Evolutionary conservation across 2,329 filamentous ascomycete species (phyloP).

Genomic region (Colletotrichum chlorophyti): DNA sequence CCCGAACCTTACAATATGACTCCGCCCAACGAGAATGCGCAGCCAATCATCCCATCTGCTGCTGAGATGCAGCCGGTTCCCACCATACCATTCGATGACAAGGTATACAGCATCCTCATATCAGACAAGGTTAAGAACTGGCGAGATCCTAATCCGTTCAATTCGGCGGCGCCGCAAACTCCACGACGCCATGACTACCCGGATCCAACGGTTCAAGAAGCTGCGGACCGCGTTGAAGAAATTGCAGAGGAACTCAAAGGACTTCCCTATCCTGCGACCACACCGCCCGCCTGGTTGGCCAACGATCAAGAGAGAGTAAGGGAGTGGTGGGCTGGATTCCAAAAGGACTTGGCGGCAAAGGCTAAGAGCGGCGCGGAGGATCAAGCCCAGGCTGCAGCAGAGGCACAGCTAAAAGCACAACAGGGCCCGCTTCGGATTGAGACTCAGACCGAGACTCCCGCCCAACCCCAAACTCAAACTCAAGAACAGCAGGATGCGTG

Average conservation of each 20-base stretch:
- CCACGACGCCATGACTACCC: constrained; percentile 45
- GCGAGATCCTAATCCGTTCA: constrained; percentile 47
- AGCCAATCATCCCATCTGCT: constrained; percentile 37
- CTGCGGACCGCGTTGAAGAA: constrained; percentile 50
- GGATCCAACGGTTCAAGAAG: constrained; percentile 50
- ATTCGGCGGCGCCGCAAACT: constrained; percentile 36
- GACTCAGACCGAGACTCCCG: no score
- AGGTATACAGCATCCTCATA: constrained; percentile 49
- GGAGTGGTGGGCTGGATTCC: constrained; percentile 61
- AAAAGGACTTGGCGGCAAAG: constrained; percentile 45
- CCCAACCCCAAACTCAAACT: constrained; percentile 26
- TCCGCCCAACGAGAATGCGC: constrained; percentile 18
- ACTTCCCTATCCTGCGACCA: constrained; percentile 55
- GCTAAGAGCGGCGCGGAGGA: constrained; percentile 48
- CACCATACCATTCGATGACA: constrained; percentile 44
- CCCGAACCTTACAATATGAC: constrained; percentile 30
- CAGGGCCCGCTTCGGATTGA: no score
- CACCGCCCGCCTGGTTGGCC: constrained; percentile 60
- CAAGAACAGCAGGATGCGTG: constrained; percentile 35
- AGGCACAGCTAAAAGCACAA: constrained; percentile 40
- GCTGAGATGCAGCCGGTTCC: constrained; percentile 40
- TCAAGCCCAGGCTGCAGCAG: constrained; percentile 41
- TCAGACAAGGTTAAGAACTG: constrained; percentile 53
- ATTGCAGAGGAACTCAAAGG: constrained; percentile 49
- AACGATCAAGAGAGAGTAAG: constrained; percentile 52